Evolutionary conservation across 768 basidiomycete species (phyloP), one percentile per base, ranked within the genome.

Genomic region (Mycena floridula): DNA sequence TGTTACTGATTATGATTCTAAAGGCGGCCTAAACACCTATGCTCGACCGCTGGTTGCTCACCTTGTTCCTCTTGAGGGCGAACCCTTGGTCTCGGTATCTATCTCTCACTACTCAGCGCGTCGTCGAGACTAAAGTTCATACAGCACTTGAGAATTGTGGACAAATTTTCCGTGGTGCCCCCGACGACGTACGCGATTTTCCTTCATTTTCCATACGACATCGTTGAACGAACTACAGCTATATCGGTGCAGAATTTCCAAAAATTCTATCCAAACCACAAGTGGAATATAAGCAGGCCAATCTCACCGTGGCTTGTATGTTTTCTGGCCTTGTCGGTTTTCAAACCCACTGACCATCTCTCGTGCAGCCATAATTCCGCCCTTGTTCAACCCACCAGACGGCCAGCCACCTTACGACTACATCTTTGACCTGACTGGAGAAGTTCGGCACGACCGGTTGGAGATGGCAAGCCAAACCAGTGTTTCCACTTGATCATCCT

Each of bases 371-470:
- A 78, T 76, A 18, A 81, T 93, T 42, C 66, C 77, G 30, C 69
- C 81, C 16, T 70, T 71, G 25, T 92, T 89, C 51, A 82, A 86
- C 46, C 83, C 87, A 7, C 76, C 81, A 1, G 75, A 77, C 48
- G 87, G 85, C 43, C 67, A 77, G 50, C 61, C 72, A n/a, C 71
- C 82, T 4, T 93, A 82, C 61, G 72, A 81, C 46, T 84, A 85
- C 62, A 85, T 92, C 18, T 91, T 91, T 60, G 90, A 93, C 66
- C 78, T 84, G 52, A 85, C 86, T 3, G 90, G 90, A 35, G 89
- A 92, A 61, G 68, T 87, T 45, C 76, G 77, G 44, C 74, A 76
- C 54, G 87, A 89, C 62, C 77, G 88, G 38, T 76, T 78, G 24
- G 87, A 89, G 60, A 67, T 81, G 72, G 88, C 86, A 59, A 43